Conservation (phyloP, 208 protist species). For the Endotrypanum monterogeii region DNA sequence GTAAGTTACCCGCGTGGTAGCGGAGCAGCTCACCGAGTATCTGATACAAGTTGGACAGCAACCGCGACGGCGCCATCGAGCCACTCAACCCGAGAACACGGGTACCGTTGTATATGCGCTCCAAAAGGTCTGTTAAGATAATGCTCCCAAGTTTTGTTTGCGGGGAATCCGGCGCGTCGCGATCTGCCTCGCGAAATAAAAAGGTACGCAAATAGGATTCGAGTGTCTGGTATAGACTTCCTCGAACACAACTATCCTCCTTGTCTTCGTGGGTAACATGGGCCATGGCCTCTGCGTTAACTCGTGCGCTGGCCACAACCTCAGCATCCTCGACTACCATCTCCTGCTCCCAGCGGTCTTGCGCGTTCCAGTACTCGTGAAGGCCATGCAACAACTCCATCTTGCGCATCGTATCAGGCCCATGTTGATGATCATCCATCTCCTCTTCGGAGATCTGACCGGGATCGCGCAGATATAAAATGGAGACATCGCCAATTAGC, state of each 20-base stretch:
- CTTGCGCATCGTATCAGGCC: conserved; percentile 78
- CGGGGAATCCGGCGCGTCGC: conserved; percentile 26
- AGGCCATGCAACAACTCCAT: conserved; percentile 76
- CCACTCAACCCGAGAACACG: conserved; percentile 52
- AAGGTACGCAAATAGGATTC: conserved; percentile 75
- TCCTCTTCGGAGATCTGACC: conserved; percentile 40
- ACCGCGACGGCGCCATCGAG: conserved; percentile 54
- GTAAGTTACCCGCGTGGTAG: conserved; percentile 69
- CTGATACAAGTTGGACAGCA: conserved; percentile 56
- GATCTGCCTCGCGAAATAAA: conserved; percentile 32
- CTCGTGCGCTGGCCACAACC: conserved; percentile 10
- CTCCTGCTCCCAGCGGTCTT: conserved; percentile 64
- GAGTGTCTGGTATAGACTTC: conserved; percentile 61
- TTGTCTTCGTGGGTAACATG: conserved; percentile 32
- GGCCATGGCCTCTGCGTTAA: conserved; percentile 52
- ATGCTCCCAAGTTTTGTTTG: conserved; percentile 45
- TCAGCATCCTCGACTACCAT: conserved; percentile 46
- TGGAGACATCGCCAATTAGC: conserved; percentile 36
- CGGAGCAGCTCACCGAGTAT: conserved; percentile 70
- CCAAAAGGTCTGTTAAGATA: conserved; percentile 56
- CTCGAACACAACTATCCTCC: conserved; percentile 74
- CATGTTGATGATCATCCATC: conserved; percentile 67
- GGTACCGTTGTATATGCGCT: conserved; percentile 83
- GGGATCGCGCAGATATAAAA: conserved; percentile 37
- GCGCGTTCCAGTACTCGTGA: conserved; percentile 84